These are phyloP conservation scores for Fraxinus latifolia DNA, from an alignment of 305 asterid species.

Conservation along the genomic window DNA sequence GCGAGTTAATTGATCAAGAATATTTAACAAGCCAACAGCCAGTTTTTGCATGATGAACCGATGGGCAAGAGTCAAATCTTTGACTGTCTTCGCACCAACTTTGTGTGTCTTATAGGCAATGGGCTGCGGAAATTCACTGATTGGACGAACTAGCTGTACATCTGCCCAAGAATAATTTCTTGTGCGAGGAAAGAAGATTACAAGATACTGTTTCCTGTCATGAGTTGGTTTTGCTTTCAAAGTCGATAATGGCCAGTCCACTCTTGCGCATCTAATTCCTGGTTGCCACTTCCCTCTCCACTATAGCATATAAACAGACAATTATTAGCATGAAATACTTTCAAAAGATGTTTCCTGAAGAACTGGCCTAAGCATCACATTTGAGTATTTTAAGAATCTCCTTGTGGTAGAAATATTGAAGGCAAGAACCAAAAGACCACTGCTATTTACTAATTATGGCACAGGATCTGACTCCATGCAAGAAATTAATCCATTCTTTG, in stretches of 20 bases:
- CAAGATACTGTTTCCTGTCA: constrained; percentile 87
- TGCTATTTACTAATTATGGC: not conserved
- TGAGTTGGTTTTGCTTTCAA: constrained; percentile 94
- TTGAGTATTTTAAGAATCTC: not conserved
- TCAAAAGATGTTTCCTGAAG: constrained; percentile 3
- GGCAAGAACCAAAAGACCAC: constrained; percentile 7
- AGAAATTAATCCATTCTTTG: not conserved
- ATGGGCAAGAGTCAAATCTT: constrained; percentile 81
- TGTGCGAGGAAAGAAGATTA: constrained; percentile 94
- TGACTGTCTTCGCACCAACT: constrained; percentile 73
- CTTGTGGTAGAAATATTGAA: not conserved
- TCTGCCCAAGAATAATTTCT: constrained; percentile 97
- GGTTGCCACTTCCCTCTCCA: constrained; percentile 99
- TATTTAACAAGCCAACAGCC: constrained; percentile 77
- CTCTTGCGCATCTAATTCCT: constrained; percentile 90
- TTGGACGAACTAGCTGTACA: constrained; percentile 82
- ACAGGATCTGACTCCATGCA: not conserved
- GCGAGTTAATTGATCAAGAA: constrained; percentile 75
- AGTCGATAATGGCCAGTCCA: constrained; percentile 92
- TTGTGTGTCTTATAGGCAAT: constrained; percentile 80
- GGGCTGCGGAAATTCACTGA: constrained; percentile 75
- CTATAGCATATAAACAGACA: constrained; percentile 40
- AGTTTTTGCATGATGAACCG: constrained; percentile 90
- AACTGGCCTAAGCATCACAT: constrained; percentile 11
- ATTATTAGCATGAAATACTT: constrained; percentile 20